Evolutionary conservation across 2,329 filamentous ascomycete species (phyloP), one percentile per base, ranked within the genome.

Genomic region (Pestalotiopsis sp.): DNA sequence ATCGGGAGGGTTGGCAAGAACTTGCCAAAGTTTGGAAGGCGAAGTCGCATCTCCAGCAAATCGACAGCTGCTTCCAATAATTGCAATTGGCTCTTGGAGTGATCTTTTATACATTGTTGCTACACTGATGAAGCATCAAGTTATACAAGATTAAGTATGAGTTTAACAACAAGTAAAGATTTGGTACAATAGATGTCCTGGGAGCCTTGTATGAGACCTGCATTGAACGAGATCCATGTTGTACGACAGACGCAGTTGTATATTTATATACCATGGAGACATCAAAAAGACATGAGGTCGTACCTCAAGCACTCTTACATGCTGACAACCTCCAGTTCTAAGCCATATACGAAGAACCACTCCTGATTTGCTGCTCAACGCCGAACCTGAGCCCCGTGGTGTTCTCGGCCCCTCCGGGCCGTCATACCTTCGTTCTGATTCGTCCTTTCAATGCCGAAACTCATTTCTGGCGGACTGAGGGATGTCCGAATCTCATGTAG

Each of bases 1-100:
- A 63, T 78, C 76, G 2, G 71, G 69, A 1, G 73, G 71, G 3
- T 70, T 61, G 67, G 72, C 71, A 9, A 78, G 69, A 12, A 77
- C 68, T 20, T 75, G 72, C 74, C 76, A 77, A 13, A 78, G 70
- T 65, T 74, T 71, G 1, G 73, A 70, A 13, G 76, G 74, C 3
- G 77, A 76, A 1, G 69, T 74, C 38, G 71, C 74, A 64, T 69
- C 68, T 27, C 76, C 77, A 12, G 76, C 70, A 66, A 78, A 77
- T 13, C 76, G 75, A 59, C 76, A 78, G 64, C 77, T 70, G 63
- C 70, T 75, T 5, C 76, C 77, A 5, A 78, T 73, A 13, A 78
- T 73, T 13, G 76, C 77, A 31, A 78, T 76, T 3, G 74, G 76
- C 56, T 78, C 76, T 1, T 66, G 64, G 1, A 52, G 23, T 2